Percentiles rank a stretch among this genome's conserved stretches.
Conservation (phyloP, 2,329 filamentous ascomycete genomes). For the Polychaeton citri region DNA sequence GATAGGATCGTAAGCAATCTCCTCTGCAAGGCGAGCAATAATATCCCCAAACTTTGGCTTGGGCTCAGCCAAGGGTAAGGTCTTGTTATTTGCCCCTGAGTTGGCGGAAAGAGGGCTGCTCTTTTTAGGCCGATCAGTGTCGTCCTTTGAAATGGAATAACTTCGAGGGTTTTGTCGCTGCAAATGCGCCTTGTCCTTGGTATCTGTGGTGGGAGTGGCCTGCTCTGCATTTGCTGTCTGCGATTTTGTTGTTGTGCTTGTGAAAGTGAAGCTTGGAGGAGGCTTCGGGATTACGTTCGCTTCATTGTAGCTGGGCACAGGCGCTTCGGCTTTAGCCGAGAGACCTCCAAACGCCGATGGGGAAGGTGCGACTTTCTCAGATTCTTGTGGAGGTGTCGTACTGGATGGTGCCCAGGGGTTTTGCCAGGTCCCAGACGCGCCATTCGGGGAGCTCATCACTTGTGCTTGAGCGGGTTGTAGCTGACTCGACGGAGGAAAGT, state of each 20-base stretch:
- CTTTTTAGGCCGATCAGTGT: neutral
- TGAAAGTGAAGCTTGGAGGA: too few species aligned
- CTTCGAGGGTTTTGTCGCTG: neutral
- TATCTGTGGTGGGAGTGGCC: neutral
- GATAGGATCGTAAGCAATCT: slow-evolving; percentile 24
- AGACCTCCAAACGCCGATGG: slow-evolving; percentile 3
- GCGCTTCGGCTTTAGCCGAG: slow-evolving; percentile 14
- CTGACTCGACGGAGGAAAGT: slow-evolving; percentile 1
- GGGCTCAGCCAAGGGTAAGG: neutral
- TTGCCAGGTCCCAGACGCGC: too few species aligned
- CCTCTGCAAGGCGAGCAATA: slow-evolving; percentile 20
- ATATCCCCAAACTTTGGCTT: slow-evolving; percentile 15
- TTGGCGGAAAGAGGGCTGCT: neutral
- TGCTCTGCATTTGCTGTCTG: slow-evolving; percentile 9
- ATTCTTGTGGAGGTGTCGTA: slow-evolving; percentile 1
- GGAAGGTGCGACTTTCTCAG: slow-evolving; percentile 3
- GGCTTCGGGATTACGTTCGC: too few species aligned
- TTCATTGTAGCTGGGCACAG: too few species aligned
- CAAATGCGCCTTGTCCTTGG: neutral
- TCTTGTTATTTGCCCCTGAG: neutral
- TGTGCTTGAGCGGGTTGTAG: too few species aligned
- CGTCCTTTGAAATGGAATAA: neutral
- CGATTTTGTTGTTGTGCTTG: slow-evolving; percentile 21
- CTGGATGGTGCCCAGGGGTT: too few species aligned
- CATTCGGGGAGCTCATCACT: too few species aligned